Percentiles rank a stretch among this genome's conserved stretches.
Evolutionary conservation across 352 stramenopile species (phyloP).

Genomic region (Elongisporangium prolatum): DNA sequence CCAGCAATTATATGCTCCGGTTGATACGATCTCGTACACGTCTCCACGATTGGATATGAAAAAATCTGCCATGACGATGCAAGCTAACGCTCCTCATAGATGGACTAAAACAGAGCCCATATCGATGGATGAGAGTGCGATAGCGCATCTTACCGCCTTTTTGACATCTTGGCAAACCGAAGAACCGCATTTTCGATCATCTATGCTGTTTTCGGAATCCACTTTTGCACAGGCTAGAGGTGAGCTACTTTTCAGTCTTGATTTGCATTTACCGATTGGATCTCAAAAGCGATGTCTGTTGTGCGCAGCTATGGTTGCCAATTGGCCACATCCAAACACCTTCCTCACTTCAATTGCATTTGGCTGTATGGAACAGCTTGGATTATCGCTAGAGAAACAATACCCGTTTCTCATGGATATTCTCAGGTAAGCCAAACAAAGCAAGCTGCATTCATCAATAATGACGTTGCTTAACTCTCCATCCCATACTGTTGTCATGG

Average conservation of each 20-base stretch:
- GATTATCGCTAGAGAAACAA: conserved; percentile 29
- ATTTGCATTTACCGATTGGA: neutral
- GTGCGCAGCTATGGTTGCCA: conserved; percentile 23
- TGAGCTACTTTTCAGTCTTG: conserved; percentile 6
- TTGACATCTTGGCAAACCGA: conserved; percentile 46
- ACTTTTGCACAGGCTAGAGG: conserved; percentile 57
- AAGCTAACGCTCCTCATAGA: neutral
- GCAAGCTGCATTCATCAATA: neutral
- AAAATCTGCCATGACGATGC: neutral
- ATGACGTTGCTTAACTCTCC: neutral
- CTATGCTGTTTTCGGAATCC: conserved; percentile 55
- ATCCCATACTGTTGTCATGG: neutral
- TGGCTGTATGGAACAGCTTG: conserved; percentile 43
- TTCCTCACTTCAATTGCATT: conserved; percentile 53
- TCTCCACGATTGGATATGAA: neutral
- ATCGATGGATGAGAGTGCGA: neutral
- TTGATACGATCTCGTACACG: neutral
- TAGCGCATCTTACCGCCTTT: conserved; percentile 9
- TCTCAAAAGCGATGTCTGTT: neutral
- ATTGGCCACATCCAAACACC: conserved; percentile 44
- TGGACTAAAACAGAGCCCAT: neutral
- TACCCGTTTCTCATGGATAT: conserved; percentile 43
- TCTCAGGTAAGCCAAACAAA: conserved; percentile 11
- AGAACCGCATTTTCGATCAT: conserved; percentile 45
- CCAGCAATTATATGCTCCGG: neutral